Evolutionary conservation across 805 yeast genomes (phyloP).

Genomic region (Priceomyces medius): DNA sequence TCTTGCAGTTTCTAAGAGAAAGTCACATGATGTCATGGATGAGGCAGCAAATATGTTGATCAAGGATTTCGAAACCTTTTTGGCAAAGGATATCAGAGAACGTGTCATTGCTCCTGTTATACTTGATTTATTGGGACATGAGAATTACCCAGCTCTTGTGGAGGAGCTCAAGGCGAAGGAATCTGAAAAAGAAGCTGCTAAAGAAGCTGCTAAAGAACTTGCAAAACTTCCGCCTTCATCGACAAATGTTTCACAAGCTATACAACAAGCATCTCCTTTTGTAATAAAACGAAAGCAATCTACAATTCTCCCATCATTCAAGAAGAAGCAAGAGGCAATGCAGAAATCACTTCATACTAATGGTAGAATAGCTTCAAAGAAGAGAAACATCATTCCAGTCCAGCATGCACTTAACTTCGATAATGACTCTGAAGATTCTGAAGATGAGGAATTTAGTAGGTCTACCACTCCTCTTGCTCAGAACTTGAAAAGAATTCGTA

Average conservation of each 20-base stretch:
- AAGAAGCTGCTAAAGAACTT: slow-evolving; percentile 11
- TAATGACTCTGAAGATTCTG: slow-evolving; percentile 34
- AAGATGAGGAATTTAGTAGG: slow-evolving; percentile 36
- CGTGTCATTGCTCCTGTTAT: slow-evolving; percentile 69
- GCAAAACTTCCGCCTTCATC: slow-evolving; percentile 7
- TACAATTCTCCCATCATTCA: slow-evolving; percentile 33
- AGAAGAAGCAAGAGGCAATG: slow-evolving; percentile 25
- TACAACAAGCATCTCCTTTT: slow-evolving; percentile 23
- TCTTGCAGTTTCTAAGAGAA: slow-evolving; percentile 9
- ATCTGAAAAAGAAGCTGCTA: slow-evolving; percentile 14
- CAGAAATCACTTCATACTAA: background rate
- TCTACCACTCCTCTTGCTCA: slow-evolving; percentile 34
- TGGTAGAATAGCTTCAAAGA: slow-evolving; percentile 24
- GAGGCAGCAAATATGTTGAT: slow-evolving; percentile 60
- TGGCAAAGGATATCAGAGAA: slow-evolving; percentile 72
- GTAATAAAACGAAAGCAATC: slow-evolving; percentile 19
- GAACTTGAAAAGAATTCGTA: slow-evolving; percentile 28
- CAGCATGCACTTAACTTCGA: slow-evolving; percentile 53
- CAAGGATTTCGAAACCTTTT: slow-evolving; percentile 60
- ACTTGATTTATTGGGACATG: slow-evolving; percentile 57
- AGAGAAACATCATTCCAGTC: slow-evolving; percentile 45
- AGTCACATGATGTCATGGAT: slow-evolving; percentile 40
- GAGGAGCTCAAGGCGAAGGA: slow-evolving; percentile 34
- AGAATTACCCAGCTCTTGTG: slow-evolving; percentile 52
- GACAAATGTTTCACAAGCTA: slow-evolving; percentile 12